Percentiles rank a stretch among this genome's conserved stretches.
Evolutionary conservation across 768 basidiomycete species (phyloP).

Genomic region (Mycena polygramma): DNA sequence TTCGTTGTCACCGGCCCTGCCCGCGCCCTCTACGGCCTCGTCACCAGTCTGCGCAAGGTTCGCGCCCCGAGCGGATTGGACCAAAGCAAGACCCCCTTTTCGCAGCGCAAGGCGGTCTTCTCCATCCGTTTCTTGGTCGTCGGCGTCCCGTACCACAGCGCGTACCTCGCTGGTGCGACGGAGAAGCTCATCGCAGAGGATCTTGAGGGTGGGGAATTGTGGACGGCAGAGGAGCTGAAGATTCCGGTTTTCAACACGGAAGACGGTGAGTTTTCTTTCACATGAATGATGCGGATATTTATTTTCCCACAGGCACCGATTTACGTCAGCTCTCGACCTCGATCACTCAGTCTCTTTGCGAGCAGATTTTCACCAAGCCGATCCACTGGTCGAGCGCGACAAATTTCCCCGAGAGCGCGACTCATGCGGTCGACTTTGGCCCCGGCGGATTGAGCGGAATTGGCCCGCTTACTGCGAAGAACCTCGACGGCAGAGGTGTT

Average conservation of each 20-base stretch:
- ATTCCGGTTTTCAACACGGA: constrained; percentile 95
- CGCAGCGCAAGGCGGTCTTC: constrained; percentile 95
- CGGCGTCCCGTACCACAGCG: constrained; percentile 95
- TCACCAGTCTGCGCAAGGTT: constrained; percentile 90
- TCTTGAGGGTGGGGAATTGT: constrained; percentile 82
- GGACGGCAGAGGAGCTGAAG: constrained; percentile 74
- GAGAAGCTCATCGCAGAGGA: constrained; percentile 84
- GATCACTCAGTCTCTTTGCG: constrained; percentile 89
- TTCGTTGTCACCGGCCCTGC: constrained; percentile 95
- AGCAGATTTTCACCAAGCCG: constrained; percentile 92
- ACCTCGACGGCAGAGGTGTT: constrained; percentile 94
- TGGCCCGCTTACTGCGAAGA: constrained; percentile 89
- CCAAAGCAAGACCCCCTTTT: constrained; percentile 94
- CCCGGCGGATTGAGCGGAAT: constrained; percentile 96
- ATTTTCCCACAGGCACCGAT: constrained; percentile 76
- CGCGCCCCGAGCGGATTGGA: constrained; percentile 90
- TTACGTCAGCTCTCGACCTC: constrained; percentile 78
- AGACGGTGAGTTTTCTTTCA: constrained; percentile 71
- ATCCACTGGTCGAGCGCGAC: constrained; percentile 96
- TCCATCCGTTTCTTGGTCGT: constrained; percentile 95
- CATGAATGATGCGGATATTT: constrained; percentile 32
- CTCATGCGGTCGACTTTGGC: constrained; percentile 97
- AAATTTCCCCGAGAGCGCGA: constrained; percentile 89
- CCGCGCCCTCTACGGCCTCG: constrained; percentile 93
- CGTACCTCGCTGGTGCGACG: constrained; percentile 80